Evolutionary conservation across 2,329 filamentous ascomycete species (phyloP), one percentile per base, ranked within the genome.

Genomic region (Pleomassaria siparia): DNA sequence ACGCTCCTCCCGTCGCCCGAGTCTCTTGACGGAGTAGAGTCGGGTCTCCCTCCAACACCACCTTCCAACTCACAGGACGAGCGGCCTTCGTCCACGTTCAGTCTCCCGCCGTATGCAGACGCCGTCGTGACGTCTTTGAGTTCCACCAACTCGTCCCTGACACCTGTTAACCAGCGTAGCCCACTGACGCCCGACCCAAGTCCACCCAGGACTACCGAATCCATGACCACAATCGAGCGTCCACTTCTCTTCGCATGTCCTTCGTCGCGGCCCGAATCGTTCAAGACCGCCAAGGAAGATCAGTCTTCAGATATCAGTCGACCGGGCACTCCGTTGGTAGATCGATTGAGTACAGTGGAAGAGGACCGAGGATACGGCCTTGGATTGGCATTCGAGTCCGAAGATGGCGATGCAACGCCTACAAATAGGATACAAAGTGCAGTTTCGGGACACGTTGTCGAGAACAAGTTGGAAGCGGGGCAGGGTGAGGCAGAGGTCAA

Each of bases 201-300:
- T 43, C 69, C 68, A 3, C 67, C 67, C 8, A 56, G 67, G 26
- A 64, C 61, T 16, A 58, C 54, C 13, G 54, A 50, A 26, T 64
- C 60, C 21, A 56, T 51, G 33, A 46, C 41, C 21, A 47, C 55
- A 6, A 52, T 56, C 32, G 49, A 54, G 15, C 68, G 67, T 21
- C 64, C 67, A 2, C 51, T 53, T 5, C 49, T 64, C 5, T 56
- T 63, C 26, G 51, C 62, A 22, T 69, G 70, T 49, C 67, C 74
- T 7, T 77, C 75, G 5, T 74, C 70, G 18, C 51, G 67, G 24
- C 73, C 74, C 25, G 75, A 76, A 21, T 77, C 74, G 0, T 77
- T 76, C 55, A 70, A 64, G 36, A 78, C 75, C 1, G 75, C 75
- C 10, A 64, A 66, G 46, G 75, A 77, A 54, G 70, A 73, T 13